Percentiles rank a stretch among this genome's conserved stretches.
Conservation (phyloP, 2,329 filamentous ascomycete species). For the Nannizziopsis barbatae region DNA sequence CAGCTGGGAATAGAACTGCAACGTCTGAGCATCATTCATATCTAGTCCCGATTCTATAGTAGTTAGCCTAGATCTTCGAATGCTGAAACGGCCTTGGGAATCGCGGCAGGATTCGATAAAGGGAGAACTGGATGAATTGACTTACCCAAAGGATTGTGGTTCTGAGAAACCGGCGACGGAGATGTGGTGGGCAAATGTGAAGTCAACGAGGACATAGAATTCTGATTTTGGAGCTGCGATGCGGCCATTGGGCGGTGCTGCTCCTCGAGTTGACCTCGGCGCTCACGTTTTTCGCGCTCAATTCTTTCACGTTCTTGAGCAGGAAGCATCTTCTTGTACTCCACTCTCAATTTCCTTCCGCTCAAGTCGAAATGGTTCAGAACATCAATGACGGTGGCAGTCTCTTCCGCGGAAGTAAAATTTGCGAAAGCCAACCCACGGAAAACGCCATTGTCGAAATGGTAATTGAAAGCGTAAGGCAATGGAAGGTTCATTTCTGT, state of each 20-base stretch:
- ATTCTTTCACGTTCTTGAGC: slow-evolving; percentile 89
- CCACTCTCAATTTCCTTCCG: slow-evolving; percentile 84
- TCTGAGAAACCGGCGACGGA: slow-evolving; percentile 55
- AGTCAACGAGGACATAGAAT: slow-evolving; percentile 70
- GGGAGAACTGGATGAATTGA: not conserved
- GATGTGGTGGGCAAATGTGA: slow-evolving; percentile 53
- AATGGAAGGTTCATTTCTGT: slow-evolving; percentile 84
- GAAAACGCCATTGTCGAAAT: slow-evolving; percentile 97
- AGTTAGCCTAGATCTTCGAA: slow-evolving; percentile 10
- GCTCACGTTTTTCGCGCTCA: slow-evolving; percentile 91
- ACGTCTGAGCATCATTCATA: slow-evolving; percentile 77
- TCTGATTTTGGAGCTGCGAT: slow-evolving; percentile 65
- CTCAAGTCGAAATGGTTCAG: slow-evolving; percentile 96
- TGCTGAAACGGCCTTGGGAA: not conserved
- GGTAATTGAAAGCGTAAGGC: slow-evolving; percentile 98
- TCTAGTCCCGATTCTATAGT: slow-evolving; percentile 54
- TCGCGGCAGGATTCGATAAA: not conserved
- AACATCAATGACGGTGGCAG: slow-evolving; percentile 76
- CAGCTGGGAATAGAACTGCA: slow-evolving; percentile 83
- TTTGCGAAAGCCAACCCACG: slow-evolving; percentile 93
- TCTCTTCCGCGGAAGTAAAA: slow-evolving; percentile 92
- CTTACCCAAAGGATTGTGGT: slow-evolving; percentile 30
- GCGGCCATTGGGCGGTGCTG: slow-evolving; percentile 67
- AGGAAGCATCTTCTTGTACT: slow-evolving; percentile 99
- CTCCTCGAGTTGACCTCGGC: slow-evolving; percentile 89